Percentiles rank a stretch among this genome's conserved stretches.
Conservation (phyloP, 1,284 basidiomycete genomes). For the Cryptococcus deneoformans region DNA sequence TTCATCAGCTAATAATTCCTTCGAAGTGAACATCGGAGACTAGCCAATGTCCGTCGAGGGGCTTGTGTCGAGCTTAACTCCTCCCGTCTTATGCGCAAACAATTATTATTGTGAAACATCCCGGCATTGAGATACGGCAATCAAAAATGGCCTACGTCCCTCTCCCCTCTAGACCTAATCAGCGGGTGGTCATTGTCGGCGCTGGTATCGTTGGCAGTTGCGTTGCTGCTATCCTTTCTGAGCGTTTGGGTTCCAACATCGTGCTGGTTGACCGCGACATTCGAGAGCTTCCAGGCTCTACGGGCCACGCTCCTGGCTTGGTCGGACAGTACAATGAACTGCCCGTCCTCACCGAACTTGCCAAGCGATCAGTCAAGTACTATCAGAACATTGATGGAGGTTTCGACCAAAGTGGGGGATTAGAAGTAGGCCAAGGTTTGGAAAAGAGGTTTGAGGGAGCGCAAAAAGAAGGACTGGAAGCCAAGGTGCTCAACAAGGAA, state of each 20-base stretch:
- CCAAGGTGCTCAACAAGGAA: slow-evolving; percentile 7
- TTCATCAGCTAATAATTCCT: no score
- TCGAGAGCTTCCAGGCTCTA: slow-evolving; percentile 21
- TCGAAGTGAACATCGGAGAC: no score
- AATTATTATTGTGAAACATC: no score
- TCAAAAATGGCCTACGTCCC: background rate
- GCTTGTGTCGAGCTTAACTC: no score
- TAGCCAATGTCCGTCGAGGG: no score
- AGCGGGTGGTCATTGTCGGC: slow-evolving; percentile 15
- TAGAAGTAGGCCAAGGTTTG: slow-evolving; percentile 14
- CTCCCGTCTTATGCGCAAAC: no score
- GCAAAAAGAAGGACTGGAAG: slow-evolving; percentile 4
- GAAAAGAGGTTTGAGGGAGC: slow-evolving; percentile 10
- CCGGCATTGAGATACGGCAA: no score
- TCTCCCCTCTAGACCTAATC: background rate
- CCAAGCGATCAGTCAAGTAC: slow-evolving; percentile 14
- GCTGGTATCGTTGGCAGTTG: slow-evolving; percentile 33
- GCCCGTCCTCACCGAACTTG: slow-evolving; percentile 21
- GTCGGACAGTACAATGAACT: slow-evolving; percentile 22
- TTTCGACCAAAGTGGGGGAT: slow-evolving; percentile 20
- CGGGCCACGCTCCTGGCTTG: slow-evolving; percentile 32
- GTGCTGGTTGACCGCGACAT: slow-evolving; percentile 50
- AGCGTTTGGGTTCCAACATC: slow-evolving; percentile 51
- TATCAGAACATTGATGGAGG: slow-evolving; percentile 15
- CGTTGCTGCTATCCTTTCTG: slow-evolving; percentile 47